phyloP scores from a whole-genome alignment of 495 filamentous ascomycete species.

The Daldinia loculata region DNA sequence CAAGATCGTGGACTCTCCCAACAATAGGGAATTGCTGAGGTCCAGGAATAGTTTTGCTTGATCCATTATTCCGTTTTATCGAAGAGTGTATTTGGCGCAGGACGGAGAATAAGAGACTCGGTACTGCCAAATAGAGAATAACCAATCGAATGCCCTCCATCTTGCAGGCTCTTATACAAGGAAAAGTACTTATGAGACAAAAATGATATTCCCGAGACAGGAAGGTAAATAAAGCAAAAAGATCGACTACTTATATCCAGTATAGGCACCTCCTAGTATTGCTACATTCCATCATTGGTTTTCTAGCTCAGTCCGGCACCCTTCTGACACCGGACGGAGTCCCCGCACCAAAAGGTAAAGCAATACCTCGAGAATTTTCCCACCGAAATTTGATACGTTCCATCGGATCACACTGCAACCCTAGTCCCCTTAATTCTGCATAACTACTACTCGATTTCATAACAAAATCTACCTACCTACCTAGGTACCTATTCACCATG shows the following conservation, averaged over 20 bases:
- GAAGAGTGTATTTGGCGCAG: slow-evolving; percentile 52
- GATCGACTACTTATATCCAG: background rate
- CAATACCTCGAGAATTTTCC: background rate
- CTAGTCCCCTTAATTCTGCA: background rate
- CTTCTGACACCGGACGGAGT: background rate
- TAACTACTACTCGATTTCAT: background rate
- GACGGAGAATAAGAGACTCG: slow-evolving; percentile 53
- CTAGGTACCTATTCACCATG: background rate
- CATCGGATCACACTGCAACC: slow-evolving; percentile 3
- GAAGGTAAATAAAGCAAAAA: background rate
- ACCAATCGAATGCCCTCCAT: slow-evolving; percentile 48
- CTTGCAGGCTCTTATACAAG: slow-evolving; percentile 7
- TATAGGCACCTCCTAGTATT: background rate
- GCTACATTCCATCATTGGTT: background rate
- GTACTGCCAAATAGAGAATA: slow-evolving; percentile 56
- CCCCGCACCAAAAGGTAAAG: background rate
- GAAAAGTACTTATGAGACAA: background rate
- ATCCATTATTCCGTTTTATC: slow-evolving; percentile 38
- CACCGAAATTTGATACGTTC: background rate
- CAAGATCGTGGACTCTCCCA: slow-evolving; percentile 60
- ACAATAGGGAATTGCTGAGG: slow-evolving; percentile 59
- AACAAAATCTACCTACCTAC: background rate
- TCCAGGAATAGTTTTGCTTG: slow-evolving; percentile 50
- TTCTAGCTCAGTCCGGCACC: background rate
- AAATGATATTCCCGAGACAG: background rate